phyloP scores from a whole-genome alignment of 225 moss, liverwort and hornwort genomes.

The Pseudoscleropodium purum region DNA sequence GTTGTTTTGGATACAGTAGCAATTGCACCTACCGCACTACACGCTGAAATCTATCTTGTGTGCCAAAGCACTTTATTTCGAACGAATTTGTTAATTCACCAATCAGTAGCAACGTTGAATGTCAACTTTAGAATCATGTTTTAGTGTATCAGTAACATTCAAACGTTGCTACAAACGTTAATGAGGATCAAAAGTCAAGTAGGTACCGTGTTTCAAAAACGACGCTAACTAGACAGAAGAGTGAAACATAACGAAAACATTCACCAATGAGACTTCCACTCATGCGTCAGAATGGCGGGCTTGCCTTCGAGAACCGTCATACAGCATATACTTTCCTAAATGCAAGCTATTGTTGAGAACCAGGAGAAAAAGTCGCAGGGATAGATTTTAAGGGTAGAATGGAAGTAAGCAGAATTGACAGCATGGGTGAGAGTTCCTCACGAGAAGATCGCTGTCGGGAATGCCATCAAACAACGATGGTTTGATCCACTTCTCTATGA shows the following conservation, averaged over 20 bases:
- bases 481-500: constrained; percentile 53
- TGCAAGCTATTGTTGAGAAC: neutral
- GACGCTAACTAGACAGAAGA: neutral
- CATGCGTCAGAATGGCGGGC: neutral
- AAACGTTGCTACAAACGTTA: neutral
- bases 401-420: neutral
- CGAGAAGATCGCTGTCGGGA: constrained; percentile 30
- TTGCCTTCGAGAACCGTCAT: neutral
- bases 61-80: neutral
- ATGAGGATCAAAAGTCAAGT: neutral
- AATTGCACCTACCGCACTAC: neutral
- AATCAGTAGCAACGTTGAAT: neutral
- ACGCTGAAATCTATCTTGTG: neutral
- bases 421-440: neutral
- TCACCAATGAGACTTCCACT: neutral
- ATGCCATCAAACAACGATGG: constrained; percentile 37
- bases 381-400: neutral
- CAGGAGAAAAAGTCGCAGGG: neutral
- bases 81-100: neutral
- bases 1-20: neutral
- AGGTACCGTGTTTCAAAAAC: neutral
- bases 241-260: neutral
- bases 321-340: neutral
- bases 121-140: neutral
- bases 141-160: neutral